Evolutionary conservation across 1,284 basidiomycete species (phyloP).

Genomic region (Trametes pubescens): DNA sequence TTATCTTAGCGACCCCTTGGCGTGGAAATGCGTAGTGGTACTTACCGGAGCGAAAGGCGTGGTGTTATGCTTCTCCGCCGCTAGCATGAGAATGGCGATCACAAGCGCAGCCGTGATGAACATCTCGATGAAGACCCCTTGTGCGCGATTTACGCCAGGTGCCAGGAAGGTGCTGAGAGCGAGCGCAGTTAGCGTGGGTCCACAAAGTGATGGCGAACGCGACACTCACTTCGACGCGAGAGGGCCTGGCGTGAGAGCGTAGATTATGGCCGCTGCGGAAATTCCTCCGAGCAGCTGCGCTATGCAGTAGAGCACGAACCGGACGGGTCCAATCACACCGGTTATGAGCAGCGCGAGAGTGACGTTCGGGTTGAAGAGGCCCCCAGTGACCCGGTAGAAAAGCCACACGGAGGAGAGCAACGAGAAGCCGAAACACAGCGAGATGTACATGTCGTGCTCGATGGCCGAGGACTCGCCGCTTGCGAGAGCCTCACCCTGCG

Average conservation of each 20-base stretch:
- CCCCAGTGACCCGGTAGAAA: conserved; percentile 78
- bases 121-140: conserved; percentile 79
- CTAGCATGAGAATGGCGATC: conserved; percentile 71
- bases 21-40: not conserved
- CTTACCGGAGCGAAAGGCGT: conserved; percentile 77
- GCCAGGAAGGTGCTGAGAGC: conserved; percentile 54
- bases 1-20: not conserved
- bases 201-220: not conserved
- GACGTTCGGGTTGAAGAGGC: conserved; percentile 77
- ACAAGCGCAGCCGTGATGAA: conserved; percentile 71
- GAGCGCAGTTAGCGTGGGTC: not conserved
- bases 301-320: conserved; percentile 68
- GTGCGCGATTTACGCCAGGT: conserved; percentile 54
- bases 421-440: conserved; percentile 70
- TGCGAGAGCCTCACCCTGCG: conserved; percentile 35
- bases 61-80: conserved; percentile 71
- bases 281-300: conserved; percentile 74
- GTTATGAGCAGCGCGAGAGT: conserved; percentile 67
- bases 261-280: conserved; percentile 64
- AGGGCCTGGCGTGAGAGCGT: conserved; percentile 66
- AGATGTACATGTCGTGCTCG: conserved; percentile 63
- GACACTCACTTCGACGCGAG: conserved; percentile 62
- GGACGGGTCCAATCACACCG: conserved; percentile 65
- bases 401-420: conserved; percentile 76
- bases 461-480: conserved; percentile 45